These are phyloP conservation scores for Neurospora sp. DNA, from an alignment of 495 filamentous ascomycete genomes.

Conservation along the genomic window DNA sequence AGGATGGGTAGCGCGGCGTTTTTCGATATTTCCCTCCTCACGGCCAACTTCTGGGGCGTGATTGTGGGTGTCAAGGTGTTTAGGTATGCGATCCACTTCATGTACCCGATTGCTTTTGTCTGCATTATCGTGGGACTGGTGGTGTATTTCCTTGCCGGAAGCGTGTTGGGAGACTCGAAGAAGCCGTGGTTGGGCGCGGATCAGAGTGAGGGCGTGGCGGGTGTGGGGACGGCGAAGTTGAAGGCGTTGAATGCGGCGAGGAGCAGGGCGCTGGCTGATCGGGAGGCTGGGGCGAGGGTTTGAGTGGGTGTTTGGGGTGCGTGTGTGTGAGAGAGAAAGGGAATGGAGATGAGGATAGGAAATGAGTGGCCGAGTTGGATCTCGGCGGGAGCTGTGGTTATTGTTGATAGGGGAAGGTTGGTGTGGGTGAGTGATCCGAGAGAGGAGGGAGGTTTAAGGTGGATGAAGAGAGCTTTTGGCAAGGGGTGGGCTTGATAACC, in stretches of 20 bases:
- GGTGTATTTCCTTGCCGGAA: constrained; percentile 72
- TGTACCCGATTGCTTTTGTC: constrained; percentile 94
- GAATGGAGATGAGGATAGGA: background rate
- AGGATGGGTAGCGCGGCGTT: constrained; percentile 85
- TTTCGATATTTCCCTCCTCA: constrained; percentile 91
- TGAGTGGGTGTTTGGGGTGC: background rate
- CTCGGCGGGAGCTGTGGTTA: background rate
- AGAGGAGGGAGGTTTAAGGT: no score
- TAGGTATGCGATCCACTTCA: constrained; percentile 66
- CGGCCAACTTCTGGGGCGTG: constrained; percentile 94
- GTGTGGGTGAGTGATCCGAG: no score
- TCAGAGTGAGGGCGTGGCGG: constrained; percentile 72
- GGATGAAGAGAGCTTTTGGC: background rate
- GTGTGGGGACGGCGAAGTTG: constrained; percentile 79
- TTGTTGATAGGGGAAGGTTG: background rate
- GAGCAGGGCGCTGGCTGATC: constrained; percentile 14
- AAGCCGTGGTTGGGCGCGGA: constrained; percentile 91
- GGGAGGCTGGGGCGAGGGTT: background rate
- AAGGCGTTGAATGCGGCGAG: constrained; percentile 53
- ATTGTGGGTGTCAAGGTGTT: constrained; percentile 84
- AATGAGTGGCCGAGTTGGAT: background rate
- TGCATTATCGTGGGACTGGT: constrained; percentile 75
- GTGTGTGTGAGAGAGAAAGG: background rate
- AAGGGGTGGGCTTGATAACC: background rate
- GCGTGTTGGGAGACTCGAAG: constrained; percentile 63